A percentile compares a stretch with the other conserved stretches of the same genome.
Conservation (phyloP, 2,329 filamentous ascomycete genomes). For the Clonostachys rosea region DNA sequence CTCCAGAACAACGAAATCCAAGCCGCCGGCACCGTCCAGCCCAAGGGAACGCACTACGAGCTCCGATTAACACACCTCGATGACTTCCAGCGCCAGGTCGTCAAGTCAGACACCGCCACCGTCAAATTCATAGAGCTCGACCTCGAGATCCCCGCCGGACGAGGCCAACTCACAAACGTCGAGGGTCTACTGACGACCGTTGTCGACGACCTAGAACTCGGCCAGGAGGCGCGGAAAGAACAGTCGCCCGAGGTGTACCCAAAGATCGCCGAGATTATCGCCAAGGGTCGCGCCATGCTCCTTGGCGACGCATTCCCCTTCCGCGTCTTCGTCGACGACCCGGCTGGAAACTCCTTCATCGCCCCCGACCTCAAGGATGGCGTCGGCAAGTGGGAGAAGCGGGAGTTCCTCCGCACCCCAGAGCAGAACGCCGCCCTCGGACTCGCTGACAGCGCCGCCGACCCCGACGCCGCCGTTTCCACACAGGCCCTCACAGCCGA, state of each 20-base stretch:
- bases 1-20: slow-evolving; percentile 93
- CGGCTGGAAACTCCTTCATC: slow-evolving; percentile 94
- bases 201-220: slow-evolving; percentile 73
- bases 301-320: slow-evolving; percentile 79
- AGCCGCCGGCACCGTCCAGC: slow-evolving; percentile 85
- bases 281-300: slow-evolving; percentile 72
- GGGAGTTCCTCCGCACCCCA: slow-evolving; percentile 75
- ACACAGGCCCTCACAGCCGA: slow-evolving; percentile 47
- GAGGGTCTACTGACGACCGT: slow-evolving; percentile 81
- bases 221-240: slow-evolving; percentile 78
- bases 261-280: slow-evolving; percentile 74
- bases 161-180: slow-evolving; percentile 88
- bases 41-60: slow-evolving; percentile 79
- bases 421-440: slow-evolving; percentile 87
- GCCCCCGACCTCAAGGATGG: slow-evolving; percentile 76
- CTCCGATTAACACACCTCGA: slow-evolving; percentile 67
- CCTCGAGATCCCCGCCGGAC: slow-evolving; percentile 85
- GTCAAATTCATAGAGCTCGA: slow-evolving; percentile 90
- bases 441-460: slow-evolving; percentile 52
- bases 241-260: slow-evolving; percentile 72
- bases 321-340: slow-evolving; percentile 82
- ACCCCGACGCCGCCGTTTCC: slow-evolving; percentile 38
- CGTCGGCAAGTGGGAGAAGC: slow-evolving; percentile 83
- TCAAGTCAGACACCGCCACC: slow-evolving; percentile 84
- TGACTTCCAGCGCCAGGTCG: slow-evolving; percentile 81